Conservation (phyloP, 108 stramenopile species). For the Nitzschia putrida region DNA sequence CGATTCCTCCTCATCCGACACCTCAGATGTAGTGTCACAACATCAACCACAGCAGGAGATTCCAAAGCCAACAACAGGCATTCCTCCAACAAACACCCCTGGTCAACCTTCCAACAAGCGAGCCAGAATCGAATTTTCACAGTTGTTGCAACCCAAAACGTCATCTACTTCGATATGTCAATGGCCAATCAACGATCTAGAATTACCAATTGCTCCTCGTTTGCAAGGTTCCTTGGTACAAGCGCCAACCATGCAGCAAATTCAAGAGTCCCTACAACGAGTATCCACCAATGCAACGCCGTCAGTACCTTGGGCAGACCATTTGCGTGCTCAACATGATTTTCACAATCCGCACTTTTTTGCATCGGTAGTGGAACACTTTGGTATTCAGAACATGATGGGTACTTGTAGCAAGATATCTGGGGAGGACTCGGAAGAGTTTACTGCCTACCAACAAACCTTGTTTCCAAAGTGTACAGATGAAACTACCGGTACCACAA, state of each 20-base stretch:
- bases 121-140: not conserved
- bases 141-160: too few relatives aligned
- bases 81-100: too few relatives aligned
- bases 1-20: slow-evolving; percentile 13
- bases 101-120: not conserved
- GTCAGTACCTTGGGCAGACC: slow-evolving; percentile 22
- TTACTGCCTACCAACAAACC: not conserved
- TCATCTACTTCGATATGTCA: too few relatives aligned
- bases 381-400: slow-evolving; percentile 36
- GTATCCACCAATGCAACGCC: not conserved
- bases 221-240: not conserved
- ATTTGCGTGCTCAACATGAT: slow-evolving; percentile 37
- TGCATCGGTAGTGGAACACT: slow-evolving; percentile 42
- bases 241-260: not conserved
- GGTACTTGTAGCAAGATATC: slow-evolving; percentile 7
- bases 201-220: not conserved
- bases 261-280: not conserved
- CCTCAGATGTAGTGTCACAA: not conserved
- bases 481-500: too few relatives aligned
- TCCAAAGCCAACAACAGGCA: too few relatives aligned
- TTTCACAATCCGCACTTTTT: slow-evolving; percentile 57
- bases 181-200: slow-evolving; percentile 1
- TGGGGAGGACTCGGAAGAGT: not conserved
- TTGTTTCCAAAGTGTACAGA: not conserved
- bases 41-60: not conserved